phyloP scores from a whole-genome alignment of 306 rosid species.

The Castanospermum australe region DNA sequence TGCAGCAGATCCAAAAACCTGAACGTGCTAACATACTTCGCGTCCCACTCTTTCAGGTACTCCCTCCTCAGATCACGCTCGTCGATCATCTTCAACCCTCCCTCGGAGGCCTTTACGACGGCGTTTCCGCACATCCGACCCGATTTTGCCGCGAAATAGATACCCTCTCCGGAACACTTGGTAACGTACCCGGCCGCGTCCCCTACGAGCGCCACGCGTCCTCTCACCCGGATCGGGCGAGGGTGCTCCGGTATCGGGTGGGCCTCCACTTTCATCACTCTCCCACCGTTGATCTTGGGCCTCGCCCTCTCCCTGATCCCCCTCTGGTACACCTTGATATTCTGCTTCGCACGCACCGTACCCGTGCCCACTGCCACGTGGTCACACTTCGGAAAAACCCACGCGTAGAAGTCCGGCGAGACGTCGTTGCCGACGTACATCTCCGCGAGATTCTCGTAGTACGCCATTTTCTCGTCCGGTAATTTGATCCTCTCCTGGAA shows the following conservation, averaged over 20 bases:
- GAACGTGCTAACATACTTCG: constrained; percentile 48
- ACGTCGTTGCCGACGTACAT: constrained; percentile 83
- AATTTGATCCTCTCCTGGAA: constrained; percentile 83
- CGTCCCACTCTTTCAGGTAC: constrained; percentile 80
- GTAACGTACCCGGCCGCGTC: constrained; percentile 94
- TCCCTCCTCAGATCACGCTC: constrained; percentile 78
- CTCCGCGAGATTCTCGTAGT: constrained; percentile 77
- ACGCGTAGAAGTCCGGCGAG: constrained; percentile 91
- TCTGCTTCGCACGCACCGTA: constrained; percentile 61
- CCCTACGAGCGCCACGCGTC: constrained; percentile 84
- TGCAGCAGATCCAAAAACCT: constrained; percentile 81
- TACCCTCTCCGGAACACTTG: constrained; percentile 87
- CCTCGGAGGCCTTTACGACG: constrained; percentile 68
- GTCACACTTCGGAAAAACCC: constrained; percentile 95
- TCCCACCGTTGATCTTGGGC: constrained; percentile 66
- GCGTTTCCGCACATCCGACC: constrained; percentile 83
- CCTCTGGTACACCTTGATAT: constrained; percentile 62
- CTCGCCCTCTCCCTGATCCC: constrained; percentile 64
- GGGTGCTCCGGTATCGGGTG: constrained; percentile 96
- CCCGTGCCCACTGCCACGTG: constrained; percentile 99
- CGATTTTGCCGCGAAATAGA: constrained; percentile 78
- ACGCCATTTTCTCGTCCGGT: constrained; percentile 75
- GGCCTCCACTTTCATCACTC: constrained; percentile 79
- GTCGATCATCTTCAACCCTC: constrained; percentile 58
- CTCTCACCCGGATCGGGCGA: constrained; percentile 56